These are phyloP conservation scores for Prototheca wickerhamii DNA, from an alignment of 163 green algal species.

Conservation along the genomic window DNA sequence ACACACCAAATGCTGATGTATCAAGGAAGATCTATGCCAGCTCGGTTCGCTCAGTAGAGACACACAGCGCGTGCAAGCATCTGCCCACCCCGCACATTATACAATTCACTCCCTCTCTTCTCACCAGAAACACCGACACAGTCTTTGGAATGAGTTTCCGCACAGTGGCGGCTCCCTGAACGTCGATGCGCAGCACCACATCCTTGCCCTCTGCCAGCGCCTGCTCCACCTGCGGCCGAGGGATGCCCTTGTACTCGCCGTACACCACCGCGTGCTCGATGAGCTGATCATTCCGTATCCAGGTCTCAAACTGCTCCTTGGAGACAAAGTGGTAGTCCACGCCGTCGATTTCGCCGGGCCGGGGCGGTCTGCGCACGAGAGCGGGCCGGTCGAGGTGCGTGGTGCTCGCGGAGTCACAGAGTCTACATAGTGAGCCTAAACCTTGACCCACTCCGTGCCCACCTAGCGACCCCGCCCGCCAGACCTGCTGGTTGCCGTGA, in stretches of 20 bases:
- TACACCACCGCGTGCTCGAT: constrained; percentile 94
- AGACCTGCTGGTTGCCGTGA: constrained; percentile 75
- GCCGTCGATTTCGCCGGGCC: constrained; percentile 73
- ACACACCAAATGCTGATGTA: no score
- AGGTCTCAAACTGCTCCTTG: constrained; percentile 73
- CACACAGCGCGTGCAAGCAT: no score
- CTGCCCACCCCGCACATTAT: neutral
- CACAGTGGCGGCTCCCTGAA: constrained; percentile 80
- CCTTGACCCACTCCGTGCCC: neutral
- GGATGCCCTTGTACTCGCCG: constrained; percentile 94
- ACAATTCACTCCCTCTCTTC: neutral
- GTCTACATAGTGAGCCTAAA: neutral
- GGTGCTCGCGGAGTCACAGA: neutral
- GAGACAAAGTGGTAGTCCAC: constrained; percentile 90
- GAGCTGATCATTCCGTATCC: constrained; percentile 68
- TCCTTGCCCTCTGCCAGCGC: constrained; percentile 64
- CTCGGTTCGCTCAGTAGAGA: no score
- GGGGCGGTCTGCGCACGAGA: constrained; percentile 40
- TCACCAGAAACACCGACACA: constrained; percentile 77
- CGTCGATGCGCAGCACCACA: constrained; percentile 78
- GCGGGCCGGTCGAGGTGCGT: neutral
- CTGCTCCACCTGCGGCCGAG: constrained; percentile 47
- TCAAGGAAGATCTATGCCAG: no score
- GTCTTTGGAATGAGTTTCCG: constrained; percentile 60
- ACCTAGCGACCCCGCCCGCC: neutral